Percentiles rank a stretch among this genome's conserved stretches.
Conservation (phyloP, 257 asterid genomes). For the Orobanche coerulescens region DNA sequence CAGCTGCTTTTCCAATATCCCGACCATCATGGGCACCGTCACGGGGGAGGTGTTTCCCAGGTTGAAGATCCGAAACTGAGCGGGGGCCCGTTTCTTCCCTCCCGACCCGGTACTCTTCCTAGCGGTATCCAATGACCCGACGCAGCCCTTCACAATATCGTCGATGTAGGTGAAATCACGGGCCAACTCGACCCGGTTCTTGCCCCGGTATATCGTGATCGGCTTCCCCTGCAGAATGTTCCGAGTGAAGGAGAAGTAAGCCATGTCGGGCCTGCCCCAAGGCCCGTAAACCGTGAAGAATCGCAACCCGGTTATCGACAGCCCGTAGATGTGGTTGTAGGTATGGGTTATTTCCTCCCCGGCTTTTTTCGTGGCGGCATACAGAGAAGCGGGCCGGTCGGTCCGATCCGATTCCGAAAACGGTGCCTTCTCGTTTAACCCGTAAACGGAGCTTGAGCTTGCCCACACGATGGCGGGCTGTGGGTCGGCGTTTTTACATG, state of each 20-base stretch:
- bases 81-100: constrained; percentile 63
- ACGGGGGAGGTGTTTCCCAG: constrained; percentile 70
- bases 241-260: constrained; percentile 32
- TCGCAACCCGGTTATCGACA: constrained; percentile 58
- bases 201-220: constrained; percentile 26
- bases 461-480: constrained; percentile 83
- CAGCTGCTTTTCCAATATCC: constrained; percentile 59
- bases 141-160: constrained; percentile 67
- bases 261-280: constrained; percentile 70
- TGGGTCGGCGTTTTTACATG: constrained; percentile 55
- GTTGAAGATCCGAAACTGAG: constrained; percentile 59
- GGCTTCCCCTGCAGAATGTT: constrained; percentile 61
- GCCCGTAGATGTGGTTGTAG: constrained; percentile 41
- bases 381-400: constrained; percentile 53
- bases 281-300: constrained; percentile 77
- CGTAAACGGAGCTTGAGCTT: constrained; percentile 61
- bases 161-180: constrained; percentile 70
- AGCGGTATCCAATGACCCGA: constrained; percentile 60
- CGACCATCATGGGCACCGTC: constrained; percentile 58
- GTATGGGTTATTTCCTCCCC: constrained; percentile 1
- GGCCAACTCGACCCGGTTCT: constrained; percentile 29
- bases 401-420: constrained; percentile 45
- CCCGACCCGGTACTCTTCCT: constrained; percentile 29
- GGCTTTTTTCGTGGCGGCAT: constrained; percentile 61
- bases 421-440: constrained; percentile 62